Conservation (phyloP, 768 basidiomycete genomes). For the Boletus reticuloceps region DNA sequence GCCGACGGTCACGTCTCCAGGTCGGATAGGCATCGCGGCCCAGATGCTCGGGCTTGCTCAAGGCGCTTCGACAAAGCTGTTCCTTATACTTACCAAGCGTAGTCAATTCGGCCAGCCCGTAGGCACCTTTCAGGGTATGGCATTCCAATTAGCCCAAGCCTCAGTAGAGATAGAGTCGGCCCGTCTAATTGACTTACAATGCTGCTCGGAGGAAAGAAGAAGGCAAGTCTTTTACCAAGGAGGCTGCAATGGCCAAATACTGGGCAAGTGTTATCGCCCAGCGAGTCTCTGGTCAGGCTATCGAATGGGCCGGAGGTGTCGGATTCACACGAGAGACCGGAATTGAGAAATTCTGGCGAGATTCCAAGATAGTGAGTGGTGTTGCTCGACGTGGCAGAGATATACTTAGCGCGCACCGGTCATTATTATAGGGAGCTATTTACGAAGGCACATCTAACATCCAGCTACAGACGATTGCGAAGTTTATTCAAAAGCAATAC, state of each 20-base stretch:
- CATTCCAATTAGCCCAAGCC: constrained; percentile 89
- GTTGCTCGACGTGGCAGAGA: background rate
- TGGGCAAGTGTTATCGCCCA: constrained; percentile 89
- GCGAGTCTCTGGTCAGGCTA: constrained; percentile 81
- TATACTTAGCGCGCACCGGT: background rate
- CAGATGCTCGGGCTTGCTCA: constrained; percentile 99
- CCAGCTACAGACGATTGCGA: constrained; percentile 94
- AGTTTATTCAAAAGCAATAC: constrained; percentile 83
- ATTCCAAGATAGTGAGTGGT: constrained; percentile 86
- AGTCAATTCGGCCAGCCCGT: constrained; percentile 93
- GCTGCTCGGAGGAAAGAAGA: constrained; percentile 95
- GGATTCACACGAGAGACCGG: constrained; percentile 94
- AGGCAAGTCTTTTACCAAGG: constrained; percentile 79
- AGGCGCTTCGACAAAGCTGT: constrained; percentile 92
- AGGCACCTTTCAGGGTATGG: constrained; percentile 95
- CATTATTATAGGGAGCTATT: constrained; percentile 65
- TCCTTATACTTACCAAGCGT: constrained; percentile 92
- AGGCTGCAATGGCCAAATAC: constrained; percentile 99
- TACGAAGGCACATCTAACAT: constrained; percentile 99
- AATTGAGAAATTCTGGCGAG: constrained; percentile 95
- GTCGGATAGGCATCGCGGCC: constrained; percentile 95
- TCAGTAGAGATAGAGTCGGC: constrained; percentile 90
- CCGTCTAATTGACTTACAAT: constrained; percentile 90
- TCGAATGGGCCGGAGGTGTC: constrained; percentile 94
- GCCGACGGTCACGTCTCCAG: constrained; percentile 26